Evolutionary conservation across 805 yeast species (phyloP), one percentile per base, ranked within the genome.

Genomic region (Zygosaccharomyces siamensis): DNA sequence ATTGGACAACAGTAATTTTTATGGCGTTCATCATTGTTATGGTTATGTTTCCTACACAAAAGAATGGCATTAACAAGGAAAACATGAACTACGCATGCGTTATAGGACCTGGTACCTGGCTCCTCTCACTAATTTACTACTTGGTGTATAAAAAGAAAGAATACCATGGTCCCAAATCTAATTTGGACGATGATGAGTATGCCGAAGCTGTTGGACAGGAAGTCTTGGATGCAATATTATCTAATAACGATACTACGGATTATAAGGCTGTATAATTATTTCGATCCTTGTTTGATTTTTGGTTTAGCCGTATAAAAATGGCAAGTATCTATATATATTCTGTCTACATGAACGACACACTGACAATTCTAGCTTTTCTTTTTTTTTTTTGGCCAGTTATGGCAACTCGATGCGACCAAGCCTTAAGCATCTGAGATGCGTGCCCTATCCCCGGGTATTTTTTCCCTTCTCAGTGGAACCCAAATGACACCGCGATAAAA

Each of bases 81-180:
- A 46, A 43, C n/a, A 84, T 84, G 90, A 84, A 84, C 66, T 84
- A 84, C 60, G 76, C 86, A 0, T 73, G 75, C 55, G 86, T 78
- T 4, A 77, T 83, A 45, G 80, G 78, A 36, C 76, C 78, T 26
- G 80, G 80, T 6, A 72, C 76, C 7, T 79, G 85, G 84, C 51
- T 75, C 3, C 67, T 79, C 23, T 71, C 84, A 1, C 56, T 74
- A 43, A 43, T 72, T 0, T 81, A 81, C 60, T 81, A 77, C 64
- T 72, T 60, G 43, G 60, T 71, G 3, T 73, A 73, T 58, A 84
- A 81, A 7, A 75, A 74, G 52, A 75, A 72, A 50, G 66, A 70
- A 56, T 82, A 77, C 68, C 62, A 69, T 27, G 88, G 88, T 3
- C 87, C 87, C n/a, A 57, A 51, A 16, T 57, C 63, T 30, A 59